Percentiles rank a stretch among this genome's conserved stretches.
These are phyloP conservation scores for Aspergillus fumigatus DNA, from an alignment of 2,329 filamentous ascomycete genomes.

Conservation along the genomic window DNA sequence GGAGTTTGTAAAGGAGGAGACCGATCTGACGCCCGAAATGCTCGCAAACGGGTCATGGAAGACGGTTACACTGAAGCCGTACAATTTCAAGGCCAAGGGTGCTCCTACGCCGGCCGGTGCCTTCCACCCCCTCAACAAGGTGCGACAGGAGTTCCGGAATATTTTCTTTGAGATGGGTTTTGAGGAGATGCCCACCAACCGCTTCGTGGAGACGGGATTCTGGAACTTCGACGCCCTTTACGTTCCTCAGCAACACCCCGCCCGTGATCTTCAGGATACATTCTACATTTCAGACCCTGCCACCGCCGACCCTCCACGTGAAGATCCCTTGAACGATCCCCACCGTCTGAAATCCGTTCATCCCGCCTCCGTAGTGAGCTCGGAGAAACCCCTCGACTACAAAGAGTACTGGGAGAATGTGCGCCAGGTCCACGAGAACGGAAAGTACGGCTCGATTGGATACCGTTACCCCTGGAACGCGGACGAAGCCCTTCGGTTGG, in stretches of 20 bases:
- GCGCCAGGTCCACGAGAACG: conserved; percentile 78
- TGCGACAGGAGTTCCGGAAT: conserved; percentile 88
- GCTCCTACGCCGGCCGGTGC: conserved; percentile 46
- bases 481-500: conserved; percentile 79
- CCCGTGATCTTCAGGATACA: conserved; percentile 94
- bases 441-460: conserved; percentile 90
- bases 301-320: conserved; percentile 62
- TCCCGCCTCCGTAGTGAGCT: conserved; percentile 44
- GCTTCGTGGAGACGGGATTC: conserved; percentile 94
- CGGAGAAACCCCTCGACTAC: conserved; percentile 59
- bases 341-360: conserved; percentile 38
- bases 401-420: conserved; percentile 85
- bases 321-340: conserved; percentile 47
- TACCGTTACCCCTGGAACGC: conserved; percentile 93
- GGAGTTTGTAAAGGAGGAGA: conserved; percentile 88
- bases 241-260: conserved; percentile 95
- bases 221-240: conserved; percentile 99
- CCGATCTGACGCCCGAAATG: conserved; percentile 93
- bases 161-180: conserved; percentile 99
- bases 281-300: conserved; percentile 95
- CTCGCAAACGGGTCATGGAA: conserved; percentile 84
- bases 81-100: conserved; percentile 70
- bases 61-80: conserved; percentile 79
- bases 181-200: conserved; percentile 93
- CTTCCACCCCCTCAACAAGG: conserved; percentile 72